These are phyloP conservation scores for Castanopsis chinensis DNA, from an alignment of 306 rosid species.

Conservation along the genomic window DNA sequence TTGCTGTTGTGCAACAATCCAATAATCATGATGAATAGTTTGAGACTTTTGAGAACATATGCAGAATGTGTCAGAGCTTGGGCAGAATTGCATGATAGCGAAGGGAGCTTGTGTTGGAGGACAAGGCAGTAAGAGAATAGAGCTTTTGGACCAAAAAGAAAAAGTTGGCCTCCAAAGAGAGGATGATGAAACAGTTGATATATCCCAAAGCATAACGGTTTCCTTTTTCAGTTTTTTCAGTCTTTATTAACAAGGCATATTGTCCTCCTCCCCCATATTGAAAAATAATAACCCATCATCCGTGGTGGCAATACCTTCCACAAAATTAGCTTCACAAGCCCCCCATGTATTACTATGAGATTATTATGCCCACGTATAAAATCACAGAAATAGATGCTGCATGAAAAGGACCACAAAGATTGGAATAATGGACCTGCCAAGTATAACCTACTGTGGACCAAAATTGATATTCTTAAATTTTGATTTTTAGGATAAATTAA, in stretches of 20 bases:
- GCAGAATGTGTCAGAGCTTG: background rate
- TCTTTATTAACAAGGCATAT: background rate
- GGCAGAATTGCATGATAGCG: constrained; percentile 16
- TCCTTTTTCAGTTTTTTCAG: background rate
- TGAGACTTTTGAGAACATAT: background rate
- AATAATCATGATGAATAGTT: background rate
- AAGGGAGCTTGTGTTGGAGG: constrained; percentile 8
- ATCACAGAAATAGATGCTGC: no score
- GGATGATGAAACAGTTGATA: constrained; percentile 11
- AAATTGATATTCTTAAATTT: no score
- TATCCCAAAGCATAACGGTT: constrained; percentile 4
- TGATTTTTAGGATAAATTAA: no score
- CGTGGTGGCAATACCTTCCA: no score
- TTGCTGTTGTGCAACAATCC: no score
- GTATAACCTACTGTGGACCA: no score
- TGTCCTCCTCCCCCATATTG: background rate
- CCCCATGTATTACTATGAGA: no score
- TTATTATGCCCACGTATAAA: no score
- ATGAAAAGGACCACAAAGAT: no score
- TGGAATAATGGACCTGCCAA: no score
- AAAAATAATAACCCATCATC: background rate
- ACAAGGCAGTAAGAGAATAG: background rate
- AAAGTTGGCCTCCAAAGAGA: constrained; percentile 21
- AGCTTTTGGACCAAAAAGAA: constrained; percentile 28
- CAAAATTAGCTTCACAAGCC: no score